Base-by-base conservation (phyloP, 208 protist genomes). In the Leishmania aethiopica region DNA sequence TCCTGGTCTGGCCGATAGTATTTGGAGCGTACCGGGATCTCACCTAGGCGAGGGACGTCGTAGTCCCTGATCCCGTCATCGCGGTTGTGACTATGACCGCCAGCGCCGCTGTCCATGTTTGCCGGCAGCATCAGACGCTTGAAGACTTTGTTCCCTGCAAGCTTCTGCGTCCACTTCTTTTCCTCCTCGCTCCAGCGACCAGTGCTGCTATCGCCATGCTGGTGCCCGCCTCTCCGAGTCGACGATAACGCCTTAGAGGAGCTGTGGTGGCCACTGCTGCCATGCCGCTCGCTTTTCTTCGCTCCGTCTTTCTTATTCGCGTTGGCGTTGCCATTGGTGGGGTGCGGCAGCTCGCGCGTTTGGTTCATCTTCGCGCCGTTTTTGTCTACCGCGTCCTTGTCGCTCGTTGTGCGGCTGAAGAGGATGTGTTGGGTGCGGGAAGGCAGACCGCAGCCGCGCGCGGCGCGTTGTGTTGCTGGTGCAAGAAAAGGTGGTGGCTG, bases 1-100 rank as follows among this genome's bases (percentile, higher is more conserved):
- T 81, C 49, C 71, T 87, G 84, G 32, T 81, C 84, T 10, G 66
- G 17, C 1, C 80, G 80, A 53, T 57, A 49, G 78, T 88, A 88
- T 75, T 83, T 88, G 57, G 81, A 85, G 60, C 85, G 82, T 19
- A 67, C 81, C 0, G 80, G 81, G 1, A 88, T 53, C 53, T 88
- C 85, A 4, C 85, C 85, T 0, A 88, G 81, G 0, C 77, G 75
- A 10, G 75, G 80, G 2, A 81, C 69, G 35, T 77, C 77, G 42
- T 59, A 17, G 37, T 73, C 42, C 7, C 22, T 1, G 7, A 19
- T 15, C 5, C 15, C 1, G 49, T 28, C 49, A 47, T 25, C n/a
- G 49, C 35, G 3, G 11, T 22, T 45, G 47, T 17, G 5, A 6
- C 3, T 0, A 49, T 37, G 47, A 60, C 49, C 51, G 74, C 55